Evolutionary conservation across 306 rosid species (phyloP).

Genomic region (Prunus padus): DNA sequence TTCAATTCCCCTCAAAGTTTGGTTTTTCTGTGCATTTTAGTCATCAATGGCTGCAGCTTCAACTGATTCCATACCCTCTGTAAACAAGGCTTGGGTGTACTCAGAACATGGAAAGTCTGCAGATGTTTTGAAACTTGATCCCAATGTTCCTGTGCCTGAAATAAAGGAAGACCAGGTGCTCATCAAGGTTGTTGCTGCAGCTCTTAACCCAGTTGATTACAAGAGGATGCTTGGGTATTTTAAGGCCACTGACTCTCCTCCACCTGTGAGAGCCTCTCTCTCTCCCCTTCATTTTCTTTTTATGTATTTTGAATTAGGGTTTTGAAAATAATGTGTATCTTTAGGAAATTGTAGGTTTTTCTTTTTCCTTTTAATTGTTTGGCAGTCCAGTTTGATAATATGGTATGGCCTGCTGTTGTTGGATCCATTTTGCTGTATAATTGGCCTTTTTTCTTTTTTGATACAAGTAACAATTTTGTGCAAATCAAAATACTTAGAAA

Average conservation of each 20-base stretch:
- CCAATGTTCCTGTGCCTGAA: conserved; percentile 41
- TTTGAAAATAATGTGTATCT: no score
- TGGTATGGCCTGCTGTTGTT: not conserved
- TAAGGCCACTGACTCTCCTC: conserved; percentile 19
- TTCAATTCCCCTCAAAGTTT: not conserved
- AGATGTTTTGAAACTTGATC: conserved; percentile 51
- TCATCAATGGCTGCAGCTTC: conserved; percentile 36
- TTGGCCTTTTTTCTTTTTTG: not conserved
- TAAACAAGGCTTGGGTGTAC: conserved; percentile 59
- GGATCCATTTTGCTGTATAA: not conserved
- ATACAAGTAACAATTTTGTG: not conserved
- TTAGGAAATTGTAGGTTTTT: not conserved
- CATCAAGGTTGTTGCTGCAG: conserved; percentile 64
- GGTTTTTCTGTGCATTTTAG: no score
- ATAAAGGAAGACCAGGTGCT: conserved; percentile 55
- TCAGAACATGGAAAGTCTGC: conserved; percentile 41
- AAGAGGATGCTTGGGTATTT: conserved; percentile 46
- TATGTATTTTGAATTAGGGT: not conserved
- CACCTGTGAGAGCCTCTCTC: conserved; percentile 18
- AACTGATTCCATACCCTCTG: conserved; percentile 29
- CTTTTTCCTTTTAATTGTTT: no score
- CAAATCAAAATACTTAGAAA: not conserved
- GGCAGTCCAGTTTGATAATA: not conserved
- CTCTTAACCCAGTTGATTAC: conserved; percentile 64
- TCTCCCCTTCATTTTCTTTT: not conserved